Base-by-base conservation (phyloP, 2,329 filamentous ascomycete species). In the Sphaerostilbella broomeana region DNA sequence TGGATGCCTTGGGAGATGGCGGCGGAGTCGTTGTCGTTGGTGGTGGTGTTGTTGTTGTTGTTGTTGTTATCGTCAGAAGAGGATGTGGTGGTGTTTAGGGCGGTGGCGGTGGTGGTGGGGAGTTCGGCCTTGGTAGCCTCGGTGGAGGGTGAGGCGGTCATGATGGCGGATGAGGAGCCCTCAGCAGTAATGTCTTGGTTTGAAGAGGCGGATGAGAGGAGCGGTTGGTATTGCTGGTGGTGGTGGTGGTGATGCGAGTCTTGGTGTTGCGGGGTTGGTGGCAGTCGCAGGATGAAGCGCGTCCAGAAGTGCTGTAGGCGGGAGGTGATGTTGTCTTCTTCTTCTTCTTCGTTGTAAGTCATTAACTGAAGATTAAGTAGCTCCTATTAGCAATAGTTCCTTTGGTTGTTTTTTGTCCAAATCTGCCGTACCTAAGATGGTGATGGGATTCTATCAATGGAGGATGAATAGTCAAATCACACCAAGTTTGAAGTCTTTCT, bases 401-500 rank as follows among this genome's bases (percentile, higher is more conserved):
- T n/a, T n/a, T n/a, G n/a, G n/a, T n/a, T n/a, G n/a, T n/a, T n/a
- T n/a, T n/a, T n/a, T n/a, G n/a, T n/a, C n/a, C n/a, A n/a, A n/a
- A n/a, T n/a, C n/a, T n/a, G n/a, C n/a, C n/a, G n/a, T n/a, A n/a
- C n/a, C n/a, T n/a, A n/a, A n/a, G n/a, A n/a, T n/a, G n/a, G n/a
- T n/a, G n/a, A n/a, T n/a, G n/a, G n/a, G n/a, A n/a, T n/a, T n/a
- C n/a, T n/a, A n/a, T n/a, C n/a, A n/a, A n/a, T n/a, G n/a, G n/a
- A n/a, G n/a, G n/a, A n/a, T n/a, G n/a, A n/a, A n/a, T n/a, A n/a
- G n/a, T n/a, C n/a, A n/a, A n/a, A n/a, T n/a, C n/a, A n/a, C n/a
- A n/a, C n/a, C n/a, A n/a, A n/a, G n/a, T n/a, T n/a, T 35, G 41
- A 58, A 73, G 73, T 77, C 73, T 78, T 77, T 77, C 69, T 73